These are phyloP conservation scores for Geotrichum candidum DNA, from an alignment of 1,139 yeast genomes.

Conservation along the genomic window DNA sequence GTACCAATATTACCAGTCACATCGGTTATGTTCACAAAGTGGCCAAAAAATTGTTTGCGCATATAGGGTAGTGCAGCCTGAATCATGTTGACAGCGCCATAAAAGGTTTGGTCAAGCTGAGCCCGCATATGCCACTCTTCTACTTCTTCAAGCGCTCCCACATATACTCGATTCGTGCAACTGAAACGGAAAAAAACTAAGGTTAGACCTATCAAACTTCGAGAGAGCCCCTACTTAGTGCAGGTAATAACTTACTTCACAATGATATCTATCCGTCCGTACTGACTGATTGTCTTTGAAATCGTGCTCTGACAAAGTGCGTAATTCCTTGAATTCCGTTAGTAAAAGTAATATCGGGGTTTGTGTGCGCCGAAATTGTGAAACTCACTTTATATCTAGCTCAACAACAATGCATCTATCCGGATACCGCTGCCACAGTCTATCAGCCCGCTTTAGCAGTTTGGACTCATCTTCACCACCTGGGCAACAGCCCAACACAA, in stretches of 20 bases:
- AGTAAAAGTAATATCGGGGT: not conserved
- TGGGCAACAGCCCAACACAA: constrained; percentile 21
- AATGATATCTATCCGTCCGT: constrained; percentile 30
- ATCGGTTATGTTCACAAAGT: constrained; percentile 32
- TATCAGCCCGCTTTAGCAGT: constrained; percentile 14
- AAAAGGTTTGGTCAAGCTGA: constrained; percentile 30
- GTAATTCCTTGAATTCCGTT: constrained; percentile 16
- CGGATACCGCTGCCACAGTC: constrained; percentile 17
- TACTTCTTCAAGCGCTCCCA: constrained; percentile 32
- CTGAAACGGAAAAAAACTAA: constrained; percentile 6
- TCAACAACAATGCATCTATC: constrained; percentile 24
- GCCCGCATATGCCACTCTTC: constrained; percentile 30
- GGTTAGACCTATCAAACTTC: constrained; percentile 10
- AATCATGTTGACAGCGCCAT: constrained; percentile 30
- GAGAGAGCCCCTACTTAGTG: not conserved
- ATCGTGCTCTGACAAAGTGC: constrained; percentile 31
- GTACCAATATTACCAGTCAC: constrained; percentile 32
- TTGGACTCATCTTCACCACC: constrained; percentile 17
- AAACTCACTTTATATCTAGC: constrained; percentile 21
- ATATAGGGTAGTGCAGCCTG: constrained; percentile 30
- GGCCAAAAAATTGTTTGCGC: constrained; percentile 29
- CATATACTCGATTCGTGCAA: constrained; percentile 20
- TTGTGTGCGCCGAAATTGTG: not conserved
- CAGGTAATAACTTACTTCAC: constrained; percentile 20
- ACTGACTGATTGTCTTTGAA: constrained; percentile 23